Percentiles rank a stretch among this genome's conserved stretches.
Conservation (phyloP, 495 filamentous ascomycete species). For the Aspergillus baeticus region DNA sequence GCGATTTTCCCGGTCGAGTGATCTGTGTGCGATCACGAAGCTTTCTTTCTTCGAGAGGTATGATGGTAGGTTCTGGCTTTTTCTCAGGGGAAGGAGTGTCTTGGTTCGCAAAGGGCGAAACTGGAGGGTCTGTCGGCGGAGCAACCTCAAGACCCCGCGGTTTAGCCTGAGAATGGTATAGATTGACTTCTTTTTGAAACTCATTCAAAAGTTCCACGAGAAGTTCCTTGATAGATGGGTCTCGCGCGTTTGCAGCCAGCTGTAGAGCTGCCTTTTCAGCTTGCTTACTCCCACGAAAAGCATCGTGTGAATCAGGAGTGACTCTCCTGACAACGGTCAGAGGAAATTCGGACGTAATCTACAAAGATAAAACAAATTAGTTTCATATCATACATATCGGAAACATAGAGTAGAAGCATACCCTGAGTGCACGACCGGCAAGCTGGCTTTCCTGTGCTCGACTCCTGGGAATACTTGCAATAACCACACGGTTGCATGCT, state of each 20-base stretch:
- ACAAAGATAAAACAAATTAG: not conserved
- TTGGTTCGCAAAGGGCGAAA: no score
- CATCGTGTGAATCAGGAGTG: not conserved
- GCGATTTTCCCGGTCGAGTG: no score
- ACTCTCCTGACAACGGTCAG: not conserved
- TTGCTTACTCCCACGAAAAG: not conserved
- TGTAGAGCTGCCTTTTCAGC: not conserved
- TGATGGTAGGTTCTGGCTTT: no score
- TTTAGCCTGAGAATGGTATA: no score
- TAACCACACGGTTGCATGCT: not conserved
- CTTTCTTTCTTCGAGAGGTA: no score
- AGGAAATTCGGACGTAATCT: constrained; percentile 1
- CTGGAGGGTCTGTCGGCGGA: no score
- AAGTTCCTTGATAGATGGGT: not conserved
- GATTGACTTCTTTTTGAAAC: no score
- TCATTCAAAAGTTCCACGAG: no score
- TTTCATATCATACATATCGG: not conserved
- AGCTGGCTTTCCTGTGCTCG: not conserved
- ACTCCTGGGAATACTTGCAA: not conserved
- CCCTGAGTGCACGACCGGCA: not conserved
- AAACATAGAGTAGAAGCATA: not conserved
- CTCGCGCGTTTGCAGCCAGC: not conserved
- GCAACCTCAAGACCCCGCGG: no score
- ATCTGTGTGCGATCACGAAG: no score
- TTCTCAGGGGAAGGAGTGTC: no score